Base-by-base conservation (phyloP, 1,284 basidiomycete species). In the Fomitopsis schrenkii region DNA sequence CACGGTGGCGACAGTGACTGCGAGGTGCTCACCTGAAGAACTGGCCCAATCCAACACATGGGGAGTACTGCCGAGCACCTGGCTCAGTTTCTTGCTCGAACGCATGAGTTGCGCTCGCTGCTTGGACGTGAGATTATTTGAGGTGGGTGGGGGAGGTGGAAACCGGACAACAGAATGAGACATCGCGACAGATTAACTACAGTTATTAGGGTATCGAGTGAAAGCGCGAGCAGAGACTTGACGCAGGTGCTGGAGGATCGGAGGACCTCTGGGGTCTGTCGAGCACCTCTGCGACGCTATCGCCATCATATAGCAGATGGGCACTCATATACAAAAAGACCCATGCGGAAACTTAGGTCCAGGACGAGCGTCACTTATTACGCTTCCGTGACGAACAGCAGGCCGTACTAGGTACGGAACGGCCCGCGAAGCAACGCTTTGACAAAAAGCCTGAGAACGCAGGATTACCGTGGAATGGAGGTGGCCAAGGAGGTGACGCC, bases 31-130 rank as follows among this genome's bases (percentile, higher is more conserved):
- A 30, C 56, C 44, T 44, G 46, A 52, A 44, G 63, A 42, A 58
- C 67, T 62, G 10, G 66, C 56, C 50, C 61, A 45, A 55, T 88
- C 86, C n/a, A 85, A 61, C 36, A 88, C 74, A 62, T 80, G 83
- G 7, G 87, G 87, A 7, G 85, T 83, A 36, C 79, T 76, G 15
- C 87, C 87, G 8, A 89, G 75, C 33, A 89, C 71, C 53, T 81
- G 80, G 44, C 80, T 80, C 17, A 90, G 79, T 72, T 89, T 89
- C 64, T 81, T 82, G 41, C 84, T 82, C 17, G 82, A 81, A 40
- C 83, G 82, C 57, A 86, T 70, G 30, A 88, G 79, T 59, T 83
- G 83, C 6, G 77, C 71, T 22, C 86, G 83, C 69, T 88, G 83
- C 33, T 76, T 69, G 9, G 78, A 67, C 7, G 83, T 83, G 54